Evolutionary conservation across 768 basidiomycete species (phyloP).

Genomic region (Suillus subaureus): DNA sequence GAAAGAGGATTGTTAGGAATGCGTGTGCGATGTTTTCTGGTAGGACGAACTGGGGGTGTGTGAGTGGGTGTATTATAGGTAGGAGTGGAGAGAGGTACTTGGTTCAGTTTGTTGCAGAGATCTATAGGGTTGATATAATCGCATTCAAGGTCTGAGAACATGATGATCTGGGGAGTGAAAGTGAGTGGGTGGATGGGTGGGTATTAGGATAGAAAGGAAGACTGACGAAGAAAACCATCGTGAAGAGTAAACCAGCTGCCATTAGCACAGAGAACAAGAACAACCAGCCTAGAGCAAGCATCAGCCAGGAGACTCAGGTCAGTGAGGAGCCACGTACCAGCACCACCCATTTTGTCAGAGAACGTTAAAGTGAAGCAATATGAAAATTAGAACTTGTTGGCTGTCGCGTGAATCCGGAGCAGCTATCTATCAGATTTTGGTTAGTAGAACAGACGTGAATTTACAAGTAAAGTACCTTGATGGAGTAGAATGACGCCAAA

Average conservation of each 20-base stretch:
- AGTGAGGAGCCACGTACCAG: slow-evolving; percentile 36
- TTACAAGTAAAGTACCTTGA: background rate
- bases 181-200: background rate
- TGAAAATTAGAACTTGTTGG: slow-evolving; percentile 5
- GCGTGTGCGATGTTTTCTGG: slow-evolving; percentile 97
- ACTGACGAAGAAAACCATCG: slow-evolving; percentile 99
- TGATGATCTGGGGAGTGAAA: slow-evolving; percentile 79
- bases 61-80: background rate
- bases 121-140: slow-evolving; percentile 99
- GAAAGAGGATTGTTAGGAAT: slow-evolving; percentile 86
- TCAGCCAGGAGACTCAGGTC: background rate
- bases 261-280: slow-evolving; percentile 96
- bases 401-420: background rate
- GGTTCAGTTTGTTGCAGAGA: slow-evolving; percentile 98
- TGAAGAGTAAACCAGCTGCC: slow-evolving; percentile 94
- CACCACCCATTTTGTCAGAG: slow-evolving; percentile 39
- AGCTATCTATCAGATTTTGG: background rate
- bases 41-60: slow-evolving; percentile 76
- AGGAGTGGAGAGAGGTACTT: slow-evolving; percentile 52
- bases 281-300: slow-evolving; percentile 72
- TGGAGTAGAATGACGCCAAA: background rate
- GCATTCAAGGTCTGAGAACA: slow-evolving; percentile 99
- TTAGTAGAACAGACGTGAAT: background rate
- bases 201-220: background rate
- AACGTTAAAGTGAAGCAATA: background rate